Base-by-base conservation (phyloP, 768 basidiomycete genomes). In the Tricholoma bakamatsutake region DNA sequence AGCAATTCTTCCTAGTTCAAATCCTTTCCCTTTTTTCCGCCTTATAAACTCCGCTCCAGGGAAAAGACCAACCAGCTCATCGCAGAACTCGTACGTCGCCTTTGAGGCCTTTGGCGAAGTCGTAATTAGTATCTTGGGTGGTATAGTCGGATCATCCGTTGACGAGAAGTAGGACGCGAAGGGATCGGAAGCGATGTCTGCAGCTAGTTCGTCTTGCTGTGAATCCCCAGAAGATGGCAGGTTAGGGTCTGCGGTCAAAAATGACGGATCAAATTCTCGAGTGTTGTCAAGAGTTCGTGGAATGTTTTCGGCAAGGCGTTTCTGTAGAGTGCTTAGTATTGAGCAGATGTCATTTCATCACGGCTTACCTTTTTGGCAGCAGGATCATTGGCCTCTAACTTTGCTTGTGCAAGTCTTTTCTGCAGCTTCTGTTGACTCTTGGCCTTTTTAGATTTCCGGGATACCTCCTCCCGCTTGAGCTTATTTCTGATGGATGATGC, bases 231-330 rank as follows among this genome's bases (percentile, higher is more conserved):
- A 71, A n/a, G 66, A 69, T 33, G 65, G 55, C 50, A 64, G 58
- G 54, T 59, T 66, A 37, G 82, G 81, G 56, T 83, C 74, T 39
- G 81, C 79, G 27, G 83, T 83, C 37, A 83, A 68, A 65, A 83
- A 77, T 35, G 84, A 84, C 6, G 85, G 86, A 65, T 88, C 88
- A 66, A 84, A 89, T 69, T 95, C 88, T 58, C 95, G 84, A 57
- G 85, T 89, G 67, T 98, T 98, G 66, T 99, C 97, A 21, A 98
- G 81, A 0, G 97, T 99, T 45, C 81, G 81, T 0, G 95, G 95
- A 9, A 95, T 78, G 75, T 97, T 97, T 63, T 88, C 83, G 5
- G 82, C 79, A 21, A 90, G 72, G 55, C 94, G 84, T 84, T 86
- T 87, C 93, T 95, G 56, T 10, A 10, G 43, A 33, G 39, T 30